Conservation (phyloP, 495 filamentous ascomycete species). For the Echria macrotheca region DNA sequence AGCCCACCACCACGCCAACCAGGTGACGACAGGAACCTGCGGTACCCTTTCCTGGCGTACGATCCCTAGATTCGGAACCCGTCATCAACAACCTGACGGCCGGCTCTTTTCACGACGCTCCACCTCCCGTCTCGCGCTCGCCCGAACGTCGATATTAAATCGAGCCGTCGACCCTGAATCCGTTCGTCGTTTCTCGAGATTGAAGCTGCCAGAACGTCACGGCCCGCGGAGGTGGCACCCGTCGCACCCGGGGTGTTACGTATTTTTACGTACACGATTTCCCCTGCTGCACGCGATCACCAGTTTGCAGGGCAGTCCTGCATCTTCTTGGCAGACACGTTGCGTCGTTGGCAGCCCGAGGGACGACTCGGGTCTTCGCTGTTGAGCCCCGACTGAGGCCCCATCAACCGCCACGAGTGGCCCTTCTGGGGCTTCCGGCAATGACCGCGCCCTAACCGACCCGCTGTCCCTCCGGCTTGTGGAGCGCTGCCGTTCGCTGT, state of each 20-base stretch:
- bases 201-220: not conserved
- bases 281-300: constrained; percentile 18
- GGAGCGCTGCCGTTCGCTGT: constrained; percentile 7
- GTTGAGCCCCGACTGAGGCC: constrained; percentile 6
- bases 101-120: not conserved
- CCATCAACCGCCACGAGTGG: too few species aligned
- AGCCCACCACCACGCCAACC: constrained; percentile 8
- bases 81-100: too few species aligned
- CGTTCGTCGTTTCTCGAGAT: not conserved
- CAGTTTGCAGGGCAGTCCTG: constrained; percentile 1
- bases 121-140: not conserved
- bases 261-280: constrained; percentile 28
- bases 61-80: too few species aligned
- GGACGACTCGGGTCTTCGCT: constrained; percentile 3
- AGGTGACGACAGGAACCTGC: constrained; percentile 17
- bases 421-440: constrained; percentile 17
- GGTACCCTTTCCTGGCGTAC: too few species aligned
- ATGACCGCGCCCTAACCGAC: constrained; percentile 19
- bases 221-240: constrained; percentile 11
- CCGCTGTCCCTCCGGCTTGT: constrained; percentile 13
- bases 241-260: constrained; percentile 17
- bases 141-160: too few species aligned
- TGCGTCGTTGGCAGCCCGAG: not conserved
- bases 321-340: constrained; percentile 2
- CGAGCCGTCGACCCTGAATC: too few species aligned